Conservation (phyloP, 2,329 filamentous ascomycete genomes). For the Dendrostoma leiphaemia region DNA sequence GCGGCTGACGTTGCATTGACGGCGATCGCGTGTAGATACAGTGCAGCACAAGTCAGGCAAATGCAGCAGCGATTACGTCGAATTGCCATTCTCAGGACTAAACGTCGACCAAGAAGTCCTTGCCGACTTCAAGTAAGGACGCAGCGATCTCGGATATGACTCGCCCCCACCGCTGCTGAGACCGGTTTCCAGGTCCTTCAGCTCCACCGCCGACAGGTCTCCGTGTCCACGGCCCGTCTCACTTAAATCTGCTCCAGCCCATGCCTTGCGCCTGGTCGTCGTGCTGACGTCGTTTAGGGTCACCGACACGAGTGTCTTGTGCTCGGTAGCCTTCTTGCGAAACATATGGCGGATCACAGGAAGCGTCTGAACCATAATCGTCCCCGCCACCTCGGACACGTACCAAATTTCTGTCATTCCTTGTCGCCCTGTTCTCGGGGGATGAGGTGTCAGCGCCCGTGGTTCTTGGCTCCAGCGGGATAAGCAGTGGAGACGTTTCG, state of each 20-base stretch:
- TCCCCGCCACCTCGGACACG: slow-evolving; percentile 50
- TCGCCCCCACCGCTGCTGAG: background rate
- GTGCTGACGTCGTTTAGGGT: slow-evolving; percentile 13
- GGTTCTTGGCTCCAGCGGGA: slow-evolving; percentile 22
- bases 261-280: background rate
- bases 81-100: background rate
- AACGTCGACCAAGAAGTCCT: slow-evolving; percentile 1
- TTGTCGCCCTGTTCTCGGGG: slow-evolving; percentile 32
- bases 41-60: background rate
- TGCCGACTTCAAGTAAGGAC: background rate
- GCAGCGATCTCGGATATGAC: background rate
- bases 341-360: slow-evolving; percentile 49
- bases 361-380: slow-evolving; percentile 54
- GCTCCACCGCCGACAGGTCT: background rate
- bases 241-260: background rate
- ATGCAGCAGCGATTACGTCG: background rate
- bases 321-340: slow-evolving; percentile 36
- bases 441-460: background rate
- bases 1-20: background rate
- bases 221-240: no score
- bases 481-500: background rate
- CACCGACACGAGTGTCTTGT: slow-evolving; percentile 31
- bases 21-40: background rate
- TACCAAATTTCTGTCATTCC: slow-evolving; percentile 47
- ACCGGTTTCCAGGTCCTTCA: background rate